Evolutionary conservation across 225 moss, liverwort and hornwort species (phyloP).

Genomic region (Asterella californica): DNA sequence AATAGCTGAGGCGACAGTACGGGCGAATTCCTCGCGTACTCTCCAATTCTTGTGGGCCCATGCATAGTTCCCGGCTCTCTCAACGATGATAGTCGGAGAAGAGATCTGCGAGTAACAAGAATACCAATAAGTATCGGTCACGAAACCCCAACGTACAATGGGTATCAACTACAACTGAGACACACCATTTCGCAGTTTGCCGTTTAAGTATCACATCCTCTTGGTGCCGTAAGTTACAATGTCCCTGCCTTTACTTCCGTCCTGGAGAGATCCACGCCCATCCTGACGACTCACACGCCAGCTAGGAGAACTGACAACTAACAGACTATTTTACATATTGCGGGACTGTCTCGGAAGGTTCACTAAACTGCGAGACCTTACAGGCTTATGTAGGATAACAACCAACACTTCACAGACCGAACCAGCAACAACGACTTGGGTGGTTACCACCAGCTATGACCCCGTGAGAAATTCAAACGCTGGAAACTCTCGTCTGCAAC

Average conservation of each 20-base stretch:
- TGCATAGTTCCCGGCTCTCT: slow-evolving; percentile 78
- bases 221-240: background rate
- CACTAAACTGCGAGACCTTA: too few relatives aligned
- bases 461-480: too few relatives aligned
- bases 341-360: too few relatives aligned
- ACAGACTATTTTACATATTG: too few relatives aligned
- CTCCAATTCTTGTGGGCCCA: slow-evolving; percentile 95
- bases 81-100: slow-evolving; percentile 86
- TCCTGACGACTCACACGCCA: background rate
- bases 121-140: background rate
- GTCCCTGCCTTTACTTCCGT: background rate
- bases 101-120: slow-evolving; percentile 54
- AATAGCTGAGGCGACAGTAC: slow-evolving; percentile 88
- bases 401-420: too few relatives aligned
- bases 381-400: too few relatives aligned
- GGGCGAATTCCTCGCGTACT: slow-evolving; percentile 96
- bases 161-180: too few relatives aligned
- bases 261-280: background rate
- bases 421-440: too few relatives aligned
- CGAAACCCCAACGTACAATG: too few relatives aligned
- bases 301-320: background rate
- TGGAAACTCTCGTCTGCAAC: too few relatives aligned
- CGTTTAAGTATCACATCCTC: background rate
- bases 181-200: too few relatives aligned
- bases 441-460: too few relatives aligned